phyloP scores from a whole-genome alignment of 495 filamentous ascomycete genomes.

The Penicillium nucicola region DNA sequence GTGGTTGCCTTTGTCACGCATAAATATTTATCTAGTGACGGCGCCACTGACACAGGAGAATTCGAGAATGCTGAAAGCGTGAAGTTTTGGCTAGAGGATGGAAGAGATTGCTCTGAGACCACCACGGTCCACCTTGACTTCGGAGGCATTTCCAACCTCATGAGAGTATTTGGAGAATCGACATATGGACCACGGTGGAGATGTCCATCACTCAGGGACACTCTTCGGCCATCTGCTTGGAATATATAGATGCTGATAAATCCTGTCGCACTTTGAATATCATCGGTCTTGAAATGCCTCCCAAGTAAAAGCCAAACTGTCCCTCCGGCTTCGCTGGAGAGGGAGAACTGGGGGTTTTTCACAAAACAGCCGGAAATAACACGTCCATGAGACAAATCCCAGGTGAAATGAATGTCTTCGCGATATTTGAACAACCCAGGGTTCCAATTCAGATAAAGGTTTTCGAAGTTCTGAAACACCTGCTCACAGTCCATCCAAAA shows the following conservation, averaged over 20 bases:
- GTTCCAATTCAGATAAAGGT: slow-evolving; percentile 97
- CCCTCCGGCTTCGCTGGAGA: slow-evolving; percentile 54
- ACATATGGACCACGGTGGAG: slow-evolving; percentile 77
- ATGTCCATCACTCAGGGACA: slow-evolving; percentile 66
- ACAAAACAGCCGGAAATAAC: slow-evolving; percentile 61
- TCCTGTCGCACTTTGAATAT: slow-evolving; percentile 49
- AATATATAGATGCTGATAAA: slow-evolving; percentile 89
- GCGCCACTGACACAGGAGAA: slow-evolving; percentile 52
- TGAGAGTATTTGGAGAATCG: slow-evolving; percentile 87
- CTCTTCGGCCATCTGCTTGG: slow-evolving; percentile 63
- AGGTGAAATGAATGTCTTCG: slow-evolving; percentile 86
- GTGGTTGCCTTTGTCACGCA: slow-evolving; percentile 53
- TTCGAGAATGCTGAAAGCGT: slow-evolving; percentile 79
- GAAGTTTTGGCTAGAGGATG: slow-evolving; percentile 67
- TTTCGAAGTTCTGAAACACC: slow-evolving; percentile 86
- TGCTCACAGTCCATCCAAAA: slow-evolving; percentile 92
- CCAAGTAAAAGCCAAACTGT: slow-evolving; percentile 81
- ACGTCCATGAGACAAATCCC: slow-evolving; percentile 65
- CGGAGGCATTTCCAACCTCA: slow-evolving; percentile 64
- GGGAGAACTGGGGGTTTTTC: slow-evolving; percentile 78
- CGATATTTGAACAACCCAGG: slow-evolving; percentile 75
- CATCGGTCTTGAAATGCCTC: slow-evolving; percentile 65
- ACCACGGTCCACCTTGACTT: slow-evolving; percentile 69
- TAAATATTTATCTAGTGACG: slow-evolving; percentile 55
- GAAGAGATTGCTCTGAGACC: slow-evolving; percentile 72